Conservation (phyloP, 495 filamentous ascomycete species). For the Aspergillus sparsus region DNA sequence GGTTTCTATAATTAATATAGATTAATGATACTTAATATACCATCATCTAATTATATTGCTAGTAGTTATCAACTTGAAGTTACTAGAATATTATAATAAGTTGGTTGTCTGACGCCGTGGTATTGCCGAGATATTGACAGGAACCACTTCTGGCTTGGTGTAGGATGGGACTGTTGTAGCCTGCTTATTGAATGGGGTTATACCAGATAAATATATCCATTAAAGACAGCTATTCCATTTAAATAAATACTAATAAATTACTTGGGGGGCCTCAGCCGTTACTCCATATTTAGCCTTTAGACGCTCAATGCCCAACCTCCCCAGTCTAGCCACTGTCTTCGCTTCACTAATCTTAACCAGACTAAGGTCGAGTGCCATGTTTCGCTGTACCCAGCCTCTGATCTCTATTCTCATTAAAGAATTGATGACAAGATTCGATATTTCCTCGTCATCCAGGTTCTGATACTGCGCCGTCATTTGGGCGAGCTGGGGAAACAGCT, state of each 20-base stretch:
- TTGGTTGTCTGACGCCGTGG: neutral
- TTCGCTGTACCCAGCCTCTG: slow-evolving; percentile 34
- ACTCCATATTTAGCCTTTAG: neutral
- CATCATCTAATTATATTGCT: neutral
- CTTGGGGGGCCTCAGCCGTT: neutral
- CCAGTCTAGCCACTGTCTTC: slow-evolving; percentile 4
- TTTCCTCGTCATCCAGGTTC: slow-evolving; percentile 30
- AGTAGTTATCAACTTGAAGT: neutral
- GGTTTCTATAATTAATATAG: neutral
- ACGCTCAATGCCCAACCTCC: neutral
- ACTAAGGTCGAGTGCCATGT: slow-evolving; percentile 27
- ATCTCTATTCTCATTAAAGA: slow-evolving; percentile 43
- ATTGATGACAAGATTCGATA: slow-evolving; percentile 37
- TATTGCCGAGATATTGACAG: neutral
- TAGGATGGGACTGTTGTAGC: neutral
- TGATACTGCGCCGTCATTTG: neutral
- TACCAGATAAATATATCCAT: neutral
- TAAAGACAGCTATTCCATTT: neutral
- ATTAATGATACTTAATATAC: neutral
- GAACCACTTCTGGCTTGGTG: neutral
- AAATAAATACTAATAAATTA: neutral
- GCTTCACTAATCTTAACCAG: slow-evolving; percentile 27
- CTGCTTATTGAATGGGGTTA: slow-evolving; percentile 1
- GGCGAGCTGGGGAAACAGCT: neutral
- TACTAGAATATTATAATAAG: neutral